phyloP scores from a whole-genome alignment of 257 asterid genomes.

The Pogostemon cablin region DNA sequence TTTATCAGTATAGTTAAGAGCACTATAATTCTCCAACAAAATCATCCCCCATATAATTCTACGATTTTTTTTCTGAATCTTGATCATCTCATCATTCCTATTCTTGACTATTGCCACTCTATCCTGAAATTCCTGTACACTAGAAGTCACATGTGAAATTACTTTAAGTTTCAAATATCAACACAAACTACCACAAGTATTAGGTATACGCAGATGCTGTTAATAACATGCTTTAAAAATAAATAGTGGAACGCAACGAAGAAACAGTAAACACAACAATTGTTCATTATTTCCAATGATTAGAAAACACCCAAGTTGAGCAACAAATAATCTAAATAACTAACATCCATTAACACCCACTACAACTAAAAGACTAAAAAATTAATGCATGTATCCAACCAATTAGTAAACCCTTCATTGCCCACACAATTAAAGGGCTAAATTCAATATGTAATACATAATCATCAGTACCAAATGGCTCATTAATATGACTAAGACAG shows the following conservation, averaged over 20 bases:
- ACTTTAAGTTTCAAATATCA: background rate
- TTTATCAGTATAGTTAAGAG: conserved; percentile 89
- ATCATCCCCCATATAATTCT: conserved; percentile 94
- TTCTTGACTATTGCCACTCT: conserved; percentile 63
- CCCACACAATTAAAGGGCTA: background rate
- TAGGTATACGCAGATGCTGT: background rate
- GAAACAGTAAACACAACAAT: conserved; percentile 1
- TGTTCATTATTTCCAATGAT: background rate
- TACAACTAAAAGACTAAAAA: background rate
- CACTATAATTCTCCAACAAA: conserved; percentile 88
- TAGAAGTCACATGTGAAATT: background rate
- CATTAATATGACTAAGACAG: background rate
- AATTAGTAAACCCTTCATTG: background rate
- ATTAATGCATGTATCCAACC: background rate
- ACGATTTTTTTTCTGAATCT: conserved; percentile 71
- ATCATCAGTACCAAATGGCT: background rate
- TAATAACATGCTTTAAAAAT: background rate
- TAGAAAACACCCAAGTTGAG: background rate
- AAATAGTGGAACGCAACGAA: background rate
- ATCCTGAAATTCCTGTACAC: conserved; percentile 75
- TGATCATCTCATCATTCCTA: conserved; percentile 63
- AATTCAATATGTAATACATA: background rate
- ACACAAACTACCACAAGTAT: background rate
- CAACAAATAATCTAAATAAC: background rate
- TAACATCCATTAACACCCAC: too few species aligned